Evolutionary conservation across 306 rosid genomes (phyloP).

Genomic region (Datisca glomerata): DNA sequence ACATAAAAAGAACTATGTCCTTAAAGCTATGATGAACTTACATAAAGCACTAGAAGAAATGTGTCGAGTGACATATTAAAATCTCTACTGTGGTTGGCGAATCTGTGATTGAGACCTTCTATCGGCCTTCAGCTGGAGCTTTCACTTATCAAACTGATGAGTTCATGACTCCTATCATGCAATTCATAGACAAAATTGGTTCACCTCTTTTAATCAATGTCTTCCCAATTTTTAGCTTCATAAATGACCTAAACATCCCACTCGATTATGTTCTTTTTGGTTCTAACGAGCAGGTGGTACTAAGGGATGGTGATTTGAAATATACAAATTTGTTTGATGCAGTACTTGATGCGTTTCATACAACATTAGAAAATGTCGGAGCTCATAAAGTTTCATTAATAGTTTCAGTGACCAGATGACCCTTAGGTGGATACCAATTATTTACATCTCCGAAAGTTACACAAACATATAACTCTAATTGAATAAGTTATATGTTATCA

Average conservation of each 20-base stretch:
- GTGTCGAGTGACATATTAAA: neutral
- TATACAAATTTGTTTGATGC: neutral
- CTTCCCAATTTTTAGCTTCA: neutral
- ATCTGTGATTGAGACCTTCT: neutral
- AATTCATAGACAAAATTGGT: neutral
- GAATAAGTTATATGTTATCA: neutral
- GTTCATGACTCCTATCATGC: neutral
- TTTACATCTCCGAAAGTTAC: neutral
- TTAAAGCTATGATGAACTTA: neutral
- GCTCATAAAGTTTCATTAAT: neutral
- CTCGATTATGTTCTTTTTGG: neutral
- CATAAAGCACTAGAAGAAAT: neutral
- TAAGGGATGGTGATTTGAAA: neutral
- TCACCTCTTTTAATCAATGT: neutral
- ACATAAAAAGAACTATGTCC: neutral
- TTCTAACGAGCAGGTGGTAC: neutral
- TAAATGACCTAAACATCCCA: neutral
- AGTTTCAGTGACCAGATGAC: slow-evolving; percentile 1
- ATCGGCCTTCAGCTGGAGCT: neutral
- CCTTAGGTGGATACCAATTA: slow-evolving; percentile 5
- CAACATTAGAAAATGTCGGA: slow-evolving; percentile 2
- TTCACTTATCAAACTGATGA: neutral
- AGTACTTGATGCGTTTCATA: neutral
- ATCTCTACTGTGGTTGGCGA: neutral
- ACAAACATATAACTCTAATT: neutral